Conservation (phyloP, 306 rosid species). For the Fragaria nilgerrensis region DNA sequence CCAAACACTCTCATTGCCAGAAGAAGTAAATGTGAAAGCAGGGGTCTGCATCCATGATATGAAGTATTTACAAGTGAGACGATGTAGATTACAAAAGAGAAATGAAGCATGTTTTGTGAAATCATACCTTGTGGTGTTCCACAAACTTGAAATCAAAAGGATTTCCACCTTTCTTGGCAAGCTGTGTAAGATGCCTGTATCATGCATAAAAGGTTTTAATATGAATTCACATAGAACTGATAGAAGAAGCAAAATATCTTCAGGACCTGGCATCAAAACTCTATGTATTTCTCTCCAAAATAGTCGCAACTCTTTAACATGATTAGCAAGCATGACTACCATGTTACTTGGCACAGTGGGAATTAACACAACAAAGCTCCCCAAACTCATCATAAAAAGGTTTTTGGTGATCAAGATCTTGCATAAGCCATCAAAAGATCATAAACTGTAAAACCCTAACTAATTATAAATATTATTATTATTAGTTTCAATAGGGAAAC, state of each 20-base stretch:
- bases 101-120: constrained; percentile 10
- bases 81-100: not conserved
- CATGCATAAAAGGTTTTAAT: not conserved
- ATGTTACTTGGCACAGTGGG: not conserved
- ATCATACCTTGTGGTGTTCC: constrained; percentile 81
- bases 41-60: constrained; percentile 53
- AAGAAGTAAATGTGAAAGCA: constrained; percentile 75
- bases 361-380: not conserved
- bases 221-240: not conserved
- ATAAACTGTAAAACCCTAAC: not conserved
- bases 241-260: not conserved
- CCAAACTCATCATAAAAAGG: not conserved
- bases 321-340: not conserved
- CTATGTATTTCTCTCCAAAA: not conserved
- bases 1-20: constrained; percentile 80
- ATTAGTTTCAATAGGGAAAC: not conserved
- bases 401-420: not conserved
- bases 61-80: not conserved
- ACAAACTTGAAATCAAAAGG: constrained; percentile 81
- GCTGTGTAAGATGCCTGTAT: constrained; percentile 86
- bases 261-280: not conserved
- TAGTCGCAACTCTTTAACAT: not conserved
- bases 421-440: not conserved
- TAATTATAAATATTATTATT: not conserved
- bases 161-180: constrained; percentile 73